Base-by-base conservation (phyloP, 352 stramenopile species). In the Phytophthora pistaciae region DNA sequence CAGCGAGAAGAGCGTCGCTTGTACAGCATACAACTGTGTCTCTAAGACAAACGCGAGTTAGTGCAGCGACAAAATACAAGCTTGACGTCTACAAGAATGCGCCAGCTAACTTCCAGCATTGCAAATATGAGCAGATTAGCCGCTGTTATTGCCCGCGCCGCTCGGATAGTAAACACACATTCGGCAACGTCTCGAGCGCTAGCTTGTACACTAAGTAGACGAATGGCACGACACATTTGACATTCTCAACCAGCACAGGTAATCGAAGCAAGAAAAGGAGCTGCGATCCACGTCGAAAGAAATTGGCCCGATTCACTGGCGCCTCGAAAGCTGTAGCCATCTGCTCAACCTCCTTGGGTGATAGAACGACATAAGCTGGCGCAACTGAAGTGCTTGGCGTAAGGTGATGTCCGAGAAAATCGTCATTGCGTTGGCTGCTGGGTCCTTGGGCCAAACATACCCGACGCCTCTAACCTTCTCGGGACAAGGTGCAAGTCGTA, bases 181-280 rank as follows among this genome's bases (percentile, higher is more conserved):
- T 75, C 11, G 77, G 75, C 14, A 85, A 40, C 10, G 68, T 16
- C 27, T 66, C 64, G 8, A 87, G 60, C 31, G 73, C 42, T 3
- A 67, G 31, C 31, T 72, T 68, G 56, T 80, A 81, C 3, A 66
- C 5, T 1, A 62, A 59, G 58, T 74, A 80, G 6, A 76, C 40
- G 36, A 69, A 60, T 5, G 76, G 72, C 13, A 80, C 27, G 27
- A 31, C 27, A 8, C 27, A 31, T 8, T 31, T 58, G 38, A 80
- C 64, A 25, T 64, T 78, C 55, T 79, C 67, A 49, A 83, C 14
- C 27, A 31, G 27, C 3, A 31, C 27, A 8, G 27, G 27, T 31
- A 31, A 1, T 78, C 75, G 29, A 59, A 72, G 13, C 54, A 56
- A 46, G 25, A 75, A 80, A 0, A 83, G 61, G 27, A n/a, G n/a